These are phyloP conservation scores for Komagataella kurtzmanii DNA, from an alignment of 805 yeast species.

Conservation along the genomic window DNA sequence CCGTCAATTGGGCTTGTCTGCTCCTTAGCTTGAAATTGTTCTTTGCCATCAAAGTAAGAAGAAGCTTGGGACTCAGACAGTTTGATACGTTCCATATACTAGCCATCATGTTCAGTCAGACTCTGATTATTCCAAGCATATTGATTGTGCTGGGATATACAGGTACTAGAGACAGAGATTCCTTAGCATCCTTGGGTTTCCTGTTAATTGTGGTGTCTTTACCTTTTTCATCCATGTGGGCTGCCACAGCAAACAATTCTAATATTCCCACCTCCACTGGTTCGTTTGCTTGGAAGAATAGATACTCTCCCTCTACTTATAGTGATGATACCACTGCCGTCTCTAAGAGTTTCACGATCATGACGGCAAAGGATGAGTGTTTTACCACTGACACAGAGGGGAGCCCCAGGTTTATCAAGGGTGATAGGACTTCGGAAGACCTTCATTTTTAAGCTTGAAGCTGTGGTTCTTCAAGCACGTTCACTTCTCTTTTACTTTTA, in stretches of 20 bases:
- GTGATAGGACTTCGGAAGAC: background rate
- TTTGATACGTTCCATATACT: conserved; percentile 75
- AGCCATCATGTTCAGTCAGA: conserved; percentile 69
- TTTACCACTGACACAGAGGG: background rate
- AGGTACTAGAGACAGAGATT: conserved; percentile 17
- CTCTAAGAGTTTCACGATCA: background rate
- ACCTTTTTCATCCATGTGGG: conserved; percentile 87
- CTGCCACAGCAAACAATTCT: conserved; percentile 47
- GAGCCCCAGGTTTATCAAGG: background rate
- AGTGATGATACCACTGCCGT: background rate
- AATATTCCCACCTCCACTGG: conserved; percentile 24
- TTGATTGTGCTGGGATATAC: conserved; percentile 35
- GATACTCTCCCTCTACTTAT: background rate
- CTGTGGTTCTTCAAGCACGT: background rate
- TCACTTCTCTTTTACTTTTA: background rate
- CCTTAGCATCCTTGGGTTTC: conserved; percentile 38
- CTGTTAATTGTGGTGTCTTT: conserved; percentile 57
- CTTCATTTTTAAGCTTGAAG: background rate
- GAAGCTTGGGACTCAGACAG: conserved; percentile 66
- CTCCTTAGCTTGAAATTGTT: conserved; percentile 52
- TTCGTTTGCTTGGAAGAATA: conserved; percentile 4
- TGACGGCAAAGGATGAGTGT: background rate
- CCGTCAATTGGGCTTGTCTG: conserved; percentile 49
- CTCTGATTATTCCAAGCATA: conserved; percentile 67
- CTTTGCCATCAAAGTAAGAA: conserved; percentile 58